phyloP scores from a whole-genome alignment of 2,329 filamentous ascomycete species.

The Ilyonectria robusta region DNA sequence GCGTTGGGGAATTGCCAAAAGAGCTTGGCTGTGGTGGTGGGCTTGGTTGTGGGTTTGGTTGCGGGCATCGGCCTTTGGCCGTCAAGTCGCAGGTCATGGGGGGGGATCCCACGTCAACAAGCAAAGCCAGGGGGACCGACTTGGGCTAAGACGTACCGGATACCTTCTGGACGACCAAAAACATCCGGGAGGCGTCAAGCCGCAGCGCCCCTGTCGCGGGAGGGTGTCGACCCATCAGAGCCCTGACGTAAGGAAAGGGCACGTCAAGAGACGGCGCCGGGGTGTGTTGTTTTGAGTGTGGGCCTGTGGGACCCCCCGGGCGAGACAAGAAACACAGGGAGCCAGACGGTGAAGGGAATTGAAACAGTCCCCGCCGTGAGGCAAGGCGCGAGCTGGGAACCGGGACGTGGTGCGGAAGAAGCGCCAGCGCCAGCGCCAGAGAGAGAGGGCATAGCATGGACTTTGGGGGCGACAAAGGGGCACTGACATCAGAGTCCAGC shows the following conservation, averaged over 20 bases:
- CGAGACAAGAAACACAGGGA: conserved; percentile 48
- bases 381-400: conserved; percentile 24
- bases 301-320: conserved; percentile 45
- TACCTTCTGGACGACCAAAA: conserved; percentile 40
- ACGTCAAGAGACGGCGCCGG: conserved; percentile 43
- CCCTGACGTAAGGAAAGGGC: conserved; percentile 49
- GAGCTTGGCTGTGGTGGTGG: conserved; percentile 34
- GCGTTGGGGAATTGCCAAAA: conserved; percentile 46
- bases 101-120: conserved; percentile 48
- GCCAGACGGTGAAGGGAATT: conserved; percentile 51
- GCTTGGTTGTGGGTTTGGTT: conserved; percentile 28
- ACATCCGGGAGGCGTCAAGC: conserved; percentile 47
- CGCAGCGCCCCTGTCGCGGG: conserved; percentile 45
- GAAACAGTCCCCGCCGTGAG: conserved; percentile 39
- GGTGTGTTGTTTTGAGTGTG: conserved; percentile 37
- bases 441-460: conserved; percentile 28
- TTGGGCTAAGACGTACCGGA: conserved; percentile 39
- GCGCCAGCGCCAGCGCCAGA: conserved; percentile 37
- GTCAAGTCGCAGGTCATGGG: conserved; percentile 43
- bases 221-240: conserved; percentile 46
- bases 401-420: conserved; percentile 29
- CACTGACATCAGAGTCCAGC: conserved; percentile 46
- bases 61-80: conserved; percentile 38
- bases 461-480: conserved; percentile 40
- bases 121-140: conserved; percentile 41